Percentiles rank a stretch among this genome's conserved stretches.
These are phyloP conservation scores for Cutaneotrichosporon spelunceum DNA, from an alignment of 1,284 basidiomycete genomes.

Conservation along the genomic window DNA sequence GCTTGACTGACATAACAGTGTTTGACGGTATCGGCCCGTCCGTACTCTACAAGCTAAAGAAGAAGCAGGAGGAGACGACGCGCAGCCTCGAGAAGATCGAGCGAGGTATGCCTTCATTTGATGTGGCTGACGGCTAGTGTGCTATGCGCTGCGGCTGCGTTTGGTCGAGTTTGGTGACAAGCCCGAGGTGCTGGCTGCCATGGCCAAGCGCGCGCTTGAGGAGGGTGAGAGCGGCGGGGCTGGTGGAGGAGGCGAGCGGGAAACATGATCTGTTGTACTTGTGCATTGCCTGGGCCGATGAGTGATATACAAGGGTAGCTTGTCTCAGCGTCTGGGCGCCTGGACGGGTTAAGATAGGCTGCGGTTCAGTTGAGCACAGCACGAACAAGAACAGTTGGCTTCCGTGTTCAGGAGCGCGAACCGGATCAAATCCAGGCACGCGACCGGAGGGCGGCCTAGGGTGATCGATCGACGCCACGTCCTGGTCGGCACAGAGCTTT, in stretches of 20 bases:
- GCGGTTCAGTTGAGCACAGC: no score
- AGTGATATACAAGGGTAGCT: neutral
- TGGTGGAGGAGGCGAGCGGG: conserved; percentile 3
- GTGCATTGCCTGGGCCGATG: conserved; percentile 3
- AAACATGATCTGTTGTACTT: neutral
- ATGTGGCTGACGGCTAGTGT: conserved; percentile 33
- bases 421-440: neutral
- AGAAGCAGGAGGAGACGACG: conserved; percentile 82
- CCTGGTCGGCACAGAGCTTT: neutral
- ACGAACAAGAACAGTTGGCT: no score
- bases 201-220: conserved; percentile 50
- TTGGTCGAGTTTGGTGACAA: conserved; percentile 50
- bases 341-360: neutral
- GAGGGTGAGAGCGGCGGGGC: conserved; percentile 32
- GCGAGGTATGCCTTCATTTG: conserved; percentile 61
- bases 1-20: conserved; percentile 24
- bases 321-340: neutral
- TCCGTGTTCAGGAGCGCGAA: neutral
- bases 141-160: conserved; percentile 48
- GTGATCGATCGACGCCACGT: conserved; percentile 2
- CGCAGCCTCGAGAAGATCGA: conserved; percentile 91
- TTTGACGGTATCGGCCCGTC: conserved; percentile 39
- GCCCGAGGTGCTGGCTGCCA: conserved; percentile 47
- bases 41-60: conserved; percentile 59
- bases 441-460: neutral